phyloP scores from a whole-genome alignment of 306 rosid genomes.

The Quercus robur region DNA sequence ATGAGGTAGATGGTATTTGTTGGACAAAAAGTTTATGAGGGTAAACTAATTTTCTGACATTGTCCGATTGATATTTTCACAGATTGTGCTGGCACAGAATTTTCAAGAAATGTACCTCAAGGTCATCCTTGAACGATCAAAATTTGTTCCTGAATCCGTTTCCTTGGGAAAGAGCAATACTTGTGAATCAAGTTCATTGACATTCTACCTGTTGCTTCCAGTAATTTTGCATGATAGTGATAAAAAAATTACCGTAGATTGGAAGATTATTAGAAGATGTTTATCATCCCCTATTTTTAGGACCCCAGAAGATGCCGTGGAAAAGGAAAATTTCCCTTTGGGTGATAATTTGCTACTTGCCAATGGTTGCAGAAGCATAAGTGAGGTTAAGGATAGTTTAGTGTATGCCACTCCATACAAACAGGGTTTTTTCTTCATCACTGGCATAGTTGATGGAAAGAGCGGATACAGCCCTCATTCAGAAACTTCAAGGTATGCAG shows the following conservation, averaged over 20 bases:
- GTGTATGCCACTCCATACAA: conserved; percentile 60
- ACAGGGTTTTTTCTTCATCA: conserved; percentile 52
- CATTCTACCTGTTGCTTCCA: conserved; percentile 89
- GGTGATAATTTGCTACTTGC: conserved; percentile 54
- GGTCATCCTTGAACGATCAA: conserved; percentile 73
- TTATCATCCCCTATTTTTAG: conserved; percentile 76
- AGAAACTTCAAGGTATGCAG: conserved; percentile 43
- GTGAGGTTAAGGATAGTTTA: conserved; percentile 69
- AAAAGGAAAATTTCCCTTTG: conserved; percentile 13
- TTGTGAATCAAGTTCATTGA: conserved; percentile 35
- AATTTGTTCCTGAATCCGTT: conserved; percentile 61
- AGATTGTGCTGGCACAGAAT: conserved; percentile 73
- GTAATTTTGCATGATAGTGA: conserved; percentile 41
- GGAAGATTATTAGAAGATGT: conserved; percentile 69
- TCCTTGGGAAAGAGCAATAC: conserved; percentile 48
- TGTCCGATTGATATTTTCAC: conserved; percentile 18
- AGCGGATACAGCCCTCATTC: conserved; percentile 55
- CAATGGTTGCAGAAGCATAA: conserved; percentile 51
- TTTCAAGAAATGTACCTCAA: conserved; percentile 95
- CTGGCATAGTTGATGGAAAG: conserved; percentile 37
- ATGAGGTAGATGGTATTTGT: conserved; percentile 53
- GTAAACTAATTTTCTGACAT: conserved; percentile 11
- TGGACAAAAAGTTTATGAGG: not conserved
- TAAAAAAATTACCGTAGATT: conserved; percentile 52
- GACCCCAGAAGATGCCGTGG: conserved; percentile 29